Conservation (phyloP, 2,329 filamentous ascomycete genomes). For the Colletotrichum neosansevieriae region DNA sequence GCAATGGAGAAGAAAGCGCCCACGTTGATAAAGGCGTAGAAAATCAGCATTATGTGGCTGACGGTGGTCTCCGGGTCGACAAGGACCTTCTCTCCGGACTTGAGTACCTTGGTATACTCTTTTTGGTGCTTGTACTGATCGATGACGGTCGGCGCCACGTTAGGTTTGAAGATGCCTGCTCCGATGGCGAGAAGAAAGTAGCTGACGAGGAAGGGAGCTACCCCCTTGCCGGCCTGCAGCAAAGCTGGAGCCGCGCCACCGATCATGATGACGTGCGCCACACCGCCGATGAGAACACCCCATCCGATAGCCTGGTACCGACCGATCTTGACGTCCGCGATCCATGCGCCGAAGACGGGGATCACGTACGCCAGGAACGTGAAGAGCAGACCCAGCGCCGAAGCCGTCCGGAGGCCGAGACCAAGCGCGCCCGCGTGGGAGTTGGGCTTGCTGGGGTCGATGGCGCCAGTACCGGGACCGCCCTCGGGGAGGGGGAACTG, state of each 20-base stretch:
- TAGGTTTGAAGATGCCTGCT: constrained; percentile 78
- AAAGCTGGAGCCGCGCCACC: constrained; percentile 64
- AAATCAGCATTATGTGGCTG: constrained; percentile 75
- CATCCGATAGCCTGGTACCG: constrained; percentile 79
- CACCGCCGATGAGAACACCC: constrained; percentile 74
- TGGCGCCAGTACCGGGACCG: constrained; percentile 60
- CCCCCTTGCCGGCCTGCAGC: constrained; percentile 58
- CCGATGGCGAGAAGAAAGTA: constrained; percentile 67
- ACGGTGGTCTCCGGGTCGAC: constrained; percentile 76
- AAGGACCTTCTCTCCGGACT: constrained; percentile 73
- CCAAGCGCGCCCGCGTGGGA: constrained; percentile 68
- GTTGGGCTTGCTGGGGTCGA: constrained; percentile 51
- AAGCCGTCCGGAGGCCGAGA: constrained; percentile 65
- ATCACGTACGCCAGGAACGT: constrained; percentile 68
- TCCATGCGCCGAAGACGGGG: constrained; percentile 65
- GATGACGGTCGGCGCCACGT: constrained; percentile 76
- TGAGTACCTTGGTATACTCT: constrained; percentile 59
- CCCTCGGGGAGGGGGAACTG: constrained; percentile 68
- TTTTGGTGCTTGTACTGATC: constrained; percentile 67
- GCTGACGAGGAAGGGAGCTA: constrained; percentile 72
- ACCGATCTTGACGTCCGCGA: constrained; percentile 77
- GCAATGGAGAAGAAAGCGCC: constrained; percentile 65
- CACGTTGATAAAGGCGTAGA: constrained; percentile 67
- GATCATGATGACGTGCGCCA: constrained; percentile 77
- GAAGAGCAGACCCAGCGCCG: constrained; percentile 66